Evolutionary conservation across 257 asterid species (phyloP).

Genomic region (Echium plantagineum): DNA sequence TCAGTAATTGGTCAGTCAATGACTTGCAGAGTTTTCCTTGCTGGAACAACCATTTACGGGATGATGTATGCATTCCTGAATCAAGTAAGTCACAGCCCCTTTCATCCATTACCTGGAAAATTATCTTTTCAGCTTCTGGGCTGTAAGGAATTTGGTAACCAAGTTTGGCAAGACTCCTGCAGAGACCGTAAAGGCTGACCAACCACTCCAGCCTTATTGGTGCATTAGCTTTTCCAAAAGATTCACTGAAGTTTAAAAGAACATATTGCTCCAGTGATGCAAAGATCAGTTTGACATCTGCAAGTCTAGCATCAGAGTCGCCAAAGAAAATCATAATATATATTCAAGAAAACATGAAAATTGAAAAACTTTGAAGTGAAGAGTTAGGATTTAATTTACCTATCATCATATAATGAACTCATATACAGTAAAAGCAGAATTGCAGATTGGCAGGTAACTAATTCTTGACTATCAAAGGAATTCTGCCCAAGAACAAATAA

Average conservation of each 20-base stretch:
- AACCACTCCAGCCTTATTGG: conserved; percentile 42
- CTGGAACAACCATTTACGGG: conserved; percentile 86
- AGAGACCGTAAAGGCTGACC: conserved; percentile 61
- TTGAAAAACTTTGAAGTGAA: not conserved
- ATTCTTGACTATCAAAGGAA: conserved; percentile 44
- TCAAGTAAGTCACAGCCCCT: conserved; percentile 72
- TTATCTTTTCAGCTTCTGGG: conserved; percentile 72
- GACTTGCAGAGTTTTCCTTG: conserved; percentile 67
- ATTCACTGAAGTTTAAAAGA: conserved; percentile 50
- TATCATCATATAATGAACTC: conserved; percentile 69
- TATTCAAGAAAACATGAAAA: conserved; percentile 4
- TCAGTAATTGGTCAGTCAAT: conserved; percentile 52
- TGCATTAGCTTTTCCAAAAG: conserved; percentile 25
- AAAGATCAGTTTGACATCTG: conserved; percentile 69
- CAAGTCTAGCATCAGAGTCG: conserved; percentile 37
- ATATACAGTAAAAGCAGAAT: conserved; percentile 55
- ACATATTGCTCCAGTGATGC: conserved; percentile 91
- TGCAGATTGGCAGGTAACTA: conserved; percentile 59
- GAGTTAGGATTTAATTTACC: conserved; percentile 33
- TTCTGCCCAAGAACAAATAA: conserved; percentile 83
- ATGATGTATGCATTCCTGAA: conserved; percentile 47
- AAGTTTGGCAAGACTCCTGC: conserved; percentile 67
- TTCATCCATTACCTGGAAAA: conserved; percentile 50
- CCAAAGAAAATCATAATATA: conserved; percentile 3
- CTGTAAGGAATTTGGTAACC: conserved; percentile 81